Conservation (phyloP, 192 early-diverging fungal genomes). For the Anaeromyces robustus region DNA sequence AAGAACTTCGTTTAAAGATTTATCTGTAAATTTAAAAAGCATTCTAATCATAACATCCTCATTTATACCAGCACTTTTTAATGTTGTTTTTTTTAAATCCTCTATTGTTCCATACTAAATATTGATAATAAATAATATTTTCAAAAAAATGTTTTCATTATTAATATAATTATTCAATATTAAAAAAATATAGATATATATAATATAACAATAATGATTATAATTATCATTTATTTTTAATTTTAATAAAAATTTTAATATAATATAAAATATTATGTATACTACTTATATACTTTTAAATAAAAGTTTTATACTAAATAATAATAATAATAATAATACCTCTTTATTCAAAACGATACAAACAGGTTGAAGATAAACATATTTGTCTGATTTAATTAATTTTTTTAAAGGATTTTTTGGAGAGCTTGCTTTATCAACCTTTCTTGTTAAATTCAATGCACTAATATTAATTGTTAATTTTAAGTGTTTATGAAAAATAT, state of each 20-base stretch:
- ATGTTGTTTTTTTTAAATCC: conserved; percentile 44
- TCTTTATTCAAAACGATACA: conserved; percentile 48
- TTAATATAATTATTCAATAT: too few relatives aligned
- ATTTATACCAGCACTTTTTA: conserved; percentile 49
- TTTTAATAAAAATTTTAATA: too few relatives aligned
- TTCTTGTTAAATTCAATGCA: conserved; percentile 31
- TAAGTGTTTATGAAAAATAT: too few relatives aligned
- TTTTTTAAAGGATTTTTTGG: conserved; percentile 3
- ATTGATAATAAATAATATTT: conserved; percentile 4
- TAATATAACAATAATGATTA: too few relatives aligned
- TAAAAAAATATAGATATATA: too few relatives aligned
- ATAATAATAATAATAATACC: conserved; percentile 13
- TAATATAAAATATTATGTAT: too few relatives aligned
- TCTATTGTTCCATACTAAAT: conserved; percentile 42
- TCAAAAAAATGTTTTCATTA: too few relatives aligned
- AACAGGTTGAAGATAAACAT: conserved; percentile 42
- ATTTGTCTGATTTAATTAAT: conserved; percentile 9
- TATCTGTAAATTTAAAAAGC: conserved; percentile 36
- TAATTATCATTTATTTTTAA: too few relatives aligned
- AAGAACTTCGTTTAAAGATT: conserved; percentile 24
- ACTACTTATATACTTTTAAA: conserved; percentile 13
- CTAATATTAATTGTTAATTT: conserved; percentile 8
- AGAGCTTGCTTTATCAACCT: conserved; percentile 8
- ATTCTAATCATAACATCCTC: conserved; percentile 53
- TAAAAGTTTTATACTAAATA: not conserved